A percentile compares a stretch with the other conserved stretches of the same genome.
Conservation (phyloP, 441 rosid species). For the Kokia cookei region DNA sequence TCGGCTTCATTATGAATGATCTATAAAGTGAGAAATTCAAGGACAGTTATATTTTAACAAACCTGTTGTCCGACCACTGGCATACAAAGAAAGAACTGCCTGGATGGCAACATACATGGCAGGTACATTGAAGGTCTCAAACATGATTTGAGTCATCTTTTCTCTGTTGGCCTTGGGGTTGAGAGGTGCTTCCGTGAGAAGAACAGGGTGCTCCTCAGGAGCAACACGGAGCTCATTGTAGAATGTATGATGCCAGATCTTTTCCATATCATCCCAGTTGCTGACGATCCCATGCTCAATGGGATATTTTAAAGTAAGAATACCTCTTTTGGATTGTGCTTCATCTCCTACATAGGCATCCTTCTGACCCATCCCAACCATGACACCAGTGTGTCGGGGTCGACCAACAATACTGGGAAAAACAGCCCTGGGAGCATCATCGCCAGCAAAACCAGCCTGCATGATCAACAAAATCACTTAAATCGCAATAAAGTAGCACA, state of each 20-base stretch:
- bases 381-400: slow-evolving; percentile 38
- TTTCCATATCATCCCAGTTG: slow-evolving; percentile 18
- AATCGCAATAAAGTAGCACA: neutral
- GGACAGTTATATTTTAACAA: neutral
- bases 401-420: slow-evolving; percentile 43
- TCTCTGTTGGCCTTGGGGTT: slow-evolving; percentile 18
- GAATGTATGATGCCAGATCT: slow-evolving; percentile 17
- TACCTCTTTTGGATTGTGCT: slow-evolving; percentile 47
- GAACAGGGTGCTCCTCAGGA: slow-evolving; percentile 17
- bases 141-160: slow-evolving; percentile 19
- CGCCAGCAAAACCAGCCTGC: slow-evolving; percentile 47
- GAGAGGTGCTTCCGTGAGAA: slow-evolving; percentile 15
- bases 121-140: slow-evolving; percentile 15
- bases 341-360: slow-evolving; percentile 45
- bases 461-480: neutral
- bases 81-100: slow-evolving; percentile 43
- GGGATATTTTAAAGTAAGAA: slow-evolving; percentile 43
- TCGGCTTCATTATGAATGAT: neutral
- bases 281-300: slow-evolving; percentile 47
- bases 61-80: slow-evolving; percentile 53
- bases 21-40: neutral
- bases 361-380: slow-evolving; percentile 43
- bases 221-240: slow-evolving; percentile 17
- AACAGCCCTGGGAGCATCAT: slow-evolving; percentile 47
- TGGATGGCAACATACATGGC: slow-evolving; percentile 23